A percentile compares a stretch with the other conserved stretches of the same genome.
Evolutionary conservation across 2,329 filamentous ascomycete genomes (phyloP).

Genomic region (Cylindrodendrum hubeiense): DNA sequence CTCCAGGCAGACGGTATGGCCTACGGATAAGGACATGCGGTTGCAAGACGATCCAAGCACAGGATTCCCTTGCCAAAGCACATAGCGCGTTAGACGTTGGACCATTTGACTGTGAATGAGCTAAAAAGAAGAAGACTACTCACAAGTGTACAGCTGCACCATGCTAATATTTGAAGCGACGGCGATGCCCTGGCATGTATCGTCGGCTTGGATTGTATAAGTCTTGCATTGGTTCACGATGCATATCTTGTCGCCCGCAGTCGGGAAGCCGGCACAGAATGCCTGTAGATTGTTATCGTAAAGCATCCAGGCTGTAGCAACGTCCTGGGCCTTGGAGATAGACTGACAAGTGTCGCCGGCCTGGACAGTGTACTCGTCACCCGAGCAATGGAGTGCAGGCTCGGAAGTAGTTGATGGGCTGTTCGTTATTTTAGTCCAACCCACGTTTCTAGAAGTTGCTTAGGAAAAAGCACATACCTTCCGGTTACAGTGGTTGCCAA

Average conservation of each 20-base stretch:
- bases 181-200: conserved; percentile 14
- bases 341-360: conserved; percentile 16
- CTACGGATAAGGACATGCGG: conserved; percentile 12
- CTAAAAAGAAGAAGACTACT: background rate
- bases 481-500: conserved; percentile 11
- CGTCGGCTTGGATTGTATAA: conserved; percentile 11
- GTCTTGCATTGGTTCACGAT: conserved; percentile 19
- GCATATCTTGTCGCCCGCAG: background rate
- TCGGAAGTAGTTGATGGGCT: background rate
- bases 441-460: background rate
- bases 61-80: background rate
- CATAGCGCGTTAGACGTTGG: background rate
- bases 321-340: conserved; percentile 14
- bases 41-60: conserved; percentile 4
- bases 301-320: conserved; percentile 25
- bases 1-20: conserved; percentile 22
- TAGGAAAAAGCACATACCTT: background rate
- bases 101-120: background rate
- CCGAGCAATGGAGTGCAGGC: background rate
- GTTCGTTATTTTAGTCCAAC: background rate
- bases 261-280: conserved; percentile 8
- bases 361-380: conserved; percentile 13
- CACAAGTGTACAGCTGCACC: conserved; percentile 8
- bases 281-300: conserved; percentile 19
- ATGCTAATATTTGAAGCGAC: background rate